phyloP scores from a whole-genome alignment of 306 rosid species.

The Psophocarpus tetragonolobus region DNA sequence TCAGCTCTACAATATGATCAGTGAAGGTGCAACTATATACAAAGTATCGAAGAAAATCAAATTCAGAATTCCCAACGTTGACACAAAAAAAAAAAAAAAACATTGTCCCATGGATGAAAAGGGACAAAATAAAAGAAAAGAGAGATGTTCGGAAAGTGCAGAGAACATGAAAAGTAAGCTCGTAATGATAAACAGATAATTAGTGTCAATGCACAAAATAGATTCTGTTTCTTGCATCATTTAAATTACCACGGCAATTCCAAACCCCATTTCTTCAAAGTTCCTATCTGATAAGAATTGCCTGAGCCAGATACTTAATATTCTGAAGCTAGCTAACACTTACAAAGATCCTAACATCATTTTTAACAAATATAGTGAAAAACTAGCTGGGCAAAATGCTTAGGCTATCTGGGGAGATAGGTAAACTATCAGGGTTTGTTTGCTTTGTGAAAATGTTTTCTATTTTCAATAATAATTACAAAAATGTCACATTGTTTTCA shows the following conservation, averaged over 20 bases:
- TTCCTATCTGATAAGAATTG: slow-evolving; percentile 6
- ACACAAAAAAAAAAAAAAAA: not conserved
- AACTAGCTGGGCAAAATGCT: not conserved
- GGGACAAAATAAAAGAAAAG: slow-evolving; percentile 11
- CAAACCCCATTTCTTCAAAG: not conserved
- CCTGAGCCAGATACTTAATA: slow-evolving; percentile 6
- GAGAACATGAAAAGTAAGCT: not conserved
- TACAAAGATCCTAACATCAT: slow-evolving; percentile 10
- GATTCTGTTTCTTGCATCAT: not conserved
- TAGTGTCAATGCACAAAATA: not conserved
- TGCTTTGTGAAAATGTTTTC: not conserved
- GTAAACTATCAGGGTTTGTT: not conserved
- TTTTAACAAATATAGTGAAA: not conserved
- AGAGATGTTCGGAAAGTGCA: not conserved
- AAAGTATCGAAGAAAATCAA: slow-evolving; percentile 39
- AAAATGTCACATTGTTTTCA: not conserved
- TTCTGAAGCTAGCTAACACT: slow-evolving; percentile 22
- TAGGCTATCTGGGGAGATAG: not conserved
- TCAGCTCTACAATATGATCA: slow-evolving; percentile 70
- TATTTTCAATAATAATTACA: not conserved
- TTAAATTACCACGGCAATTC: slow-evolving; percentile 6
- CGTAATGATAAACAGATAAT: not conserved
- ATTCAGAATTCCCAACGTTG: slow-evolving; percentile 27
- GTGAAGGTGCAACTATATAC: slow-evolving; percentile 72
- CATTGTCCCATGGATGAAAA: not conserved